These are phyloP conservation scores for Claviceps paspali DNA, from an alignment of 2,329 filamentous ascomycete species.

Conservation along the genomic window DNA sequence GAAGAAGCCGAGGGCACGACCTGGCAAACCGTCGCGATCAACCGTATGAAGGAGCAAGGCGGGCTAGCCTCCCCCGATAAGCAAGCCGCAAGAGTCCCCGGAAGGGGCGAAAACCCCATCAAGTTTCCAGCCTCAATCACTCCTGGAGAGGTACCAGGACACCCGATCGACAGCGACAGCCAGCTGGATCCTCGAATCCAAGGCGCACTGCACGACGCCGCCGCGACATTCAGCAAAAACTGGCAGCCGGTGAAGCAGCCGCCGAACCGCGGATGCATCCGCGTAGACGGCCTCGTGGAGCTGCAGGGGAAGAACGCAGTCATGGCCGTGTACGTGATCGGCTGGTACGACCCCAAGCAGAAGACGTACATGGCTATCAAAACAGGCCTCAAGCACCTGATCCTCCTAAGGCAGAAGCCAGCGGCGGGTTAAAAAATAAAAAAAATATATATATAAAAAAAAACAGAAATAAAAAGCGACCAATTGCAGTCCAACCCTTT, in stretches of 20 bases:
- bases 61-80: constrained; percentile 10
- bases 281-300: constrained; percentile 39
- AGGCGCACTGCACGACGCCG: constrained; percentile 17
- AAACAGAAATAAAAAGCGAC: not conserved
- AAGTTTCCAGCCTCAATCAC: constrained; percentile 12
- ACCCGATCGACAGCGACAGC: constrained; percentile 12
- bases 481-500: not conserved
- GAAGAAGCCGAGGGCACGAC: constrained; percentile 13
- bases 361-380: constrained; percentile 27
- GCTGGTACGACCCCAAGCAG: constrained; percentile 41
- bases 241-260: constrained; percentile 28
- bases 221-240: constrained; percentile 24
- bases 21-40: constrained; percentile 18
- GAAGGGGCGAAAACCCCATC: constrained; percentile 12
- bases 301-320: constrained; percentile 29
- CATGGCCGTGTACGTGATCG: constrained; percentile 34
- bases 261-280: constrained; percentile 35
- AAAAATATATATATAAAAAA: too few species aligned
- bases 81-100: constrained; percentile 11
- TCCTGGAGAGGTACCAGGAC: constrained; percentile 12
- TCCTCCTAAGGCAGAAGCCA: constrained; percentile 25
- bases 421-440: constrained; percentile 13
- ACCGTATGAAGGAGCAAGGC: constrained; percentile 14
- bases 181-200: constrained; percentile 21
- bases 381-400: constrained; percentile 26